Conservation (phyloP, 805 yeast genomes). For the Pichia rugopelliculosa region DNA sequence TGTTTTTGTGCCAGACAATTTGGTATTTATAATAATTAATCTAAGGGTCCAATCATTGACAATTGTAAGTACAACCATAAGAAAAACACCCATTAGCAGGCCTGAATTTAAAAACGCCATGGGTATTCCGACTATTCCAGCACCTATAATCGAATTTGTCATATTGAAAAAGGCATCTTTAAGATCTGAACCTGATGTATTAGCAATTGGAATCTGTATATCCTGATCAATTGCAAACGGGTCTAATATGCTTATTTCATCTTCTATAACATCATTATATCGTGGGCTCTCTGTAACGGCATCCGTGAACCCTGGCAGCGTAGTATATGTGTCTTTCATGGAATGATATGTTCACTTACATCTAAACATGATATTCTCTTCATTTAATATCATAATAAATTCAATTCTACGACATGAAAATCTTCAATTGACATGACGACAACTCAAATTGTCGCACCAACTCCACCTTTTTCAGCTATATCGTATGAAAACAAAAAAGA, state of each 20-base stretch:
- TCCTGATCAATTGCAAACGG: slow-evolving; percentile 7
- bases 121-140: slow-evolving; percentile 93
- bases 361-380: no score
- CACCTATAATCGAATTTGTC: slow-evolving; percentile 93
- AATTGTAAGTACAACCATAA: slow-evolving; percentile 52
- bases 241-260: slow-evolving; percentile 10
- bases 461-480: neutral
- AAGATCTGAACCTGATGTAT: slow-evolving; percentile 39
- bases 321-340: neutral
- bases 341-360: no score
- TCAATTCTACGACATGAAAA: neutral
- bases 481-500: neutral
- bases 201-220: neutral
- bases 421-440: neutral
- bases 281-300: neutral
- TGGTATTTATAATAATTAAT: slow-evolving; percentile 74
- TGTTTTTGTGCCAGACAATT: slow-evolving; percentile 63
- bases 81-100: slow-evolving; percentile 59
- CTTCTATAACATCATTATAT: slow-evolving; percentile 13
- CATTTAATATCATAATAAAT: no score
- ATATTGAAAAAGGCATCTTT: slow-evolving; percentile 93
- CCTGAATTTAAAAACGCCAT: slow-evolving; percentile 81
- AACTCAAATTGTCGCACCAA: neutral
- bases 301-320: neutral
- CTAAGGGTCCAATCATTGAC: slow-evolving; percentile 84